Percentiles rank a stretch among this genome's conserved stretches.
Evolutionary conservation across 78 protist species (phyloP).

Genomic region (Polysphondylium violaceum): DNA sequence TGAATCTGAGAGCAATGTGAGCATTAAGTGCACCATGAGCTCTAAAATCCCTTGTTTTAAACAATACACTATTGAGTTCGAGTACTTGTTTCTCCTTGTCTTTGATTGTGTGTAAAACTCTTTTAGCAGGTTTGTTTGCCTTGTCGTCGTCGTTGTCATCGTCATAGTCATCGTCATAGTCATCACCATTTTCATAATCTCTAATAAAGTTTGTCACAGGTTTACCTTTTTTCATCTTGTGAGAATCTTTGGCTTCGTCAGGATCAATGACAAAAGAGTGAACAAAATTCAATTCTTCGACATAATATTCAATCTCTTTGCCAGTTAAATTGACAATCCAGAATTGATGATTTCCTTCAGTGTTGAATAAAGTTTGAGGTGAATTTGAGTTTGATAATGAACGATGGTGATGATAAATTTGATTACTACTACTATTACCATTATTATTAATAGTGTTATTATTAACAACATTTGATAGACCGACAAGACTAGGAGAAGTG

Average conservation of each 20-base stretch:
- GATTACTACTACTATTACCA: too few relatives aligned
- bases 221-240: not conserved
- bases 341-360: constrained; percentile 45
- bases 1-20: constrained; percentile 52
- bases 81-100: constrained; percentile 45
- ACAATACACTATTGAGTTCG: constrained; percentile 39
- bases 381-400: not conserved
- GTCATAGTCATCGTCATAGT: not conserved
- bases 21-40: constrained; percentile 69
- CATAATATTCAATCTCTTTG: constrained; percentile 63
- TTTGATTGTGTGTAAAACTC: constrained; percentile 7
- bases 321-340: constrained; percentile 78
- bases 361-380: constrained; percentile 40
- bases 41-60: constrained; percentile 71
- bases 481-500: not conserved
- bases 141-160: constrained; percentile 13
- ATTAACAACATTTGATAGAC: too few relatives aligned
- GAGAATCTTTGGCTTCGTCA: not conserved
- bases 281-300: constrained; percentile 58
- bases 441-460: too few relatives aligned
- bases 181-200: not conserved
- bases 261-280: constrained; percentile 18
- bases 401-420: constrained; percentile 41
- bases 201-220: not conserved
- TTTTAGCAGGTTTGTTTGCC: not conserved